Base-by-base conservation (phyloP, 176 grass and related monocot species). In the Hordeum vulgare region DNA sequence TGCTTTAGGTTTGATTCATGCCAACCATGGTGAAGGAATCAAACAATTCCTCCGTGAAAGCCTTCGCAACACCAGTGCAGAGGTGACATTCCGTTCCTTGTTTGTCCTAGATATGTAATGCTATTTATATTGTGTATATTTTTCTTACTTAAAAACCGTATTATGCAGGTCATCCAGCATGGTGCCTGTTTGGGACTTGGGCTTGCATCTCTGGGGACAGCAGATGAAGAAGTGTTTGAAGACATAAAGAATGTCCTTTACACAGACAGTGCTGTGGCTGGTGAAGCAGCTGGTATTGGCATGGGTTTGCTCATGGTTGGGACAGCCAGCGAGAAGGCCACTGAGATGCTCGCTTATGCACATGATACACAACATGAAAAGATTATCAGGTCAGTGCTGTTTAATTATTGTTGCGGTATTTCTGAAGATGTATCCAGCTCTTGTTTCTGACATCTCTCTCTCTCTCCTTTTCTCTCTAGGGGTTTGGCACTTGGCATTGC, bases 351-450 rank as follows among this genome's bases (percentile, higher is more conserved):
- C 74, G 80, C 93, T 64, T 99, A 99, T 81, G 89, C 96, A 61
- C 96, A 99, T 83, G 96, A 99, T 82, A 99, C 96, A 62, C 96
- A 99, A 42, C 96, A 99, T 90, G 96, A 99, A 80, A 99, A 99
- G 36, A 99, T 99, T 83, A 99, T 99, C 68, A 93, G 96, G 96
- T 96, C 83, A 81, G 61, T 81, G 78, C 40, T 80, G 61, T 76
- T 89, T 84, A 67, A 47, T 78, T 65, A 60, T 23, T 62, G 71
- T 66, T 29, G 25, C 6, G 20, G 1, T 42, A 65, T 81, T 84
- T 69, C 49, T 84, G 7, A 70, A 69, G 21, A 68, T 53, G 23
- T 9, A 6, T 8, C 61, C 18, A 76, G 33, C 41, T 68, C 47
- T 65, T 71, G 68, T 80, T 44, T 44, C 60, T 91, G 62, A 89